Evolutionary conservation across 345 rosid genomes (phyloP).

Genomic region (Cochlearia excelsa): DNA sequence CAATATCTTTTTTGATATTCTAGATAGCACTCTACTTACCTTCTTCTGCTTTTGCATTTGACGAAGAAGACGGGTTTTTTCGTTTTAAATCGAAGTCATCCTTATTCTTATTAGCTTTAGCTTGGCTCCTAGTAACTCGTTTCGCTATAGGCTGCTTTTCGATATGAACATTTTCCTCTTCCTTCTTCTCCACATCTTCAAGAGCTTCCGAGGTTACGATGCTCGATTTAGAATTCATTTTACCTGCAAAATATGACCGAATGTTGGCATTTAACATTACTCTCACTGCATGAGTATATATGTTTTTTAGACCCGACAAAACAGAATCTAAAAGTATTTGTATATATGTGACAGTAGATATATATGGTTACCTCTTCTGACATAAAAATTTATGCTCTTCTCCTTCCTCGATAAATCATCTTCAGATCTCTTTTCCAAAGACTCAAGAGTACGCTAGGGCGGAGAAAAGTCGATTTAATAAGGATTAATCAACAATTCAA

Average conservation of each 20-base stretch:
- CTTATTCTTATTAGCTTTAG: slow-evolving; percentile 23
- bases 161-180: slow-evolving; percentile 10
- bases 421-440: slow-evolving; percentile 7
- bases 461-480: not conserved
- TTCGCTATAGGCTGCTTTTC: slow-evolving; percentile 12
- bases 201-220: slow-evolving; percentile 15
- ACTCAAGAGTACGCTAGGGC: slow-evolving; percentile 16
- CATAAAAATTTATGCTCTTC: slow-evolving; percentile 6
- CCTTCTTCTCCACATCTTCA: slow-evolving; percentile 9
- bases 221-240: slow-evolving; percentile 12
- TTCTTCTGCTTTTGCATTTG: slow-evolving; percentile 16
- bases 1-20: not conserved
- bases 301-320: not conserved
- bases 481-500: slow-evolving; percentile 5
- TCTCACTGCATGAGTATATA: slow-evolving; percentile 1
- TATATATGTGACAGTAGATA: too few relatives aligned
- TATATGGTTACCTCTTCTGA: slow-evolving; percentile 17
- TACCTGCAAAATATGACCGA: slow-evolving; percentile 14
- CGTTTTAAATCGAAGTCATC: not conserved
- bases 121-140: slow-evolving; percentile 40
- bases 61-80: not conserved
- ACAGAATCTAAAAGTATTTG: not conserved
- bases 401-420: slow-evolving; percentile 20
- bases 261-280: slow-evolving; percentile 12
- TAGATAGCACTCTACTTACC: slow-evolving; percentile 10